Conservation (phyloP, 2,329 filamentous ascomycete genomes). For the Epichloe festucae region DNA sequence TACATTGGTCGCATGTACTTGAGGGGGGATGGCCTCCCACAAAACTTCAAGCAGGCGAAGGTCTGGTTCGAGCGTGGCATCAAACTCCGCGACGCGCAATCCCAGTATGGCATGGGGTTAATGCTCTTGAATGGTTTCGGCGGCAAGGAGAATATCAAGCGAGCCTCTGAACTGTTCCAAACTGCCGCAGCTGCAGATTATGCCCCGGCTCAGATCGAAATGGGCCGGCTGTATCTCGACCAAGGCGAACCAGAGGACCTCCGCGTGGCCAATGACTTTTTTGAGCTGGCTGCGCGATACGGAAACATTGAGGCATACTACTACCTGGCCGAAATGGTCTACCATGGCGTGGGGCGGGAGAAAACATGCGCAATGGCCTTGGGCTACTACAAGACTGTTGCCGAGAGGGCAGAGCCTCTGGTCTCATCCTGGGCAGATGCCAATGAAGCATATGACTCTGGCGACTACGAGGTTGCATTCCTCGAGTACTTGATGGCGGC, state of each 20-base stretch:
- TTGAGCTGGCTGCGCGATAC: conserved; percentile 72
- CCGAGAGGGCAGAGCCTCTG: conserved; percentile 58
- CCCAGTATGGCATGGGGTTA: conserved; percentile 71
- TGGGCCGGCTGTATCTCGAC: conserved; percentile 76
- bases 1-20: conserved; percentile 84
- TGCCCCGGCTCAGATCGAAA: conserved; percentile 65
- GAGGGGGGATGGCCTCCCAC: conserved; percentile 70
- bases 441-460: conserved; percentile 66
- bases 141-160: conserved; percentile 52
- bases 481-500: conserved; percentile 76
- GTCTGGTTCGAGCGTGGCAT: conserved; percentile 77
- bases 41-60: conserved; percentile 63
- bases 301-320: conserved; percentile 83
- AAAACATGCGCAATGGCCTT: conserved; percentile 65
- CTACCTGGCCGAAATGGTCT: conserved; percentile 77
- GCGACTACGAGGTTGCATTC: conserved; percentile 68
- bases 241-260: conserved; percentile 61
- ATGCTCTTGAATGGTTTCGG: conserved; percentile 74
- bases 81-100: conserved; percentile 63
- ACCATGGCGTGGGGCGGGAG: conserved; percentile 68
- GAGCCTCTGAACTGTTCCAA: conserved; percentile 64
- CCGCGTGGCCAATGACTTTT: conserved; percentile 68
- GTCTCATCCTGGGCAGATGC: conserved; percentile 73
- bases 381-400: conserved; percentile 70
- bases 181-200: conserved; percentile 72